Percentiles rank a stretch among this genome's conserved stretches.
These are phyloP conservation scores for Diutina catenulata DNA, from an alignment of 1,139 yeast genomes.

Conservation along the genomic window DNA sequence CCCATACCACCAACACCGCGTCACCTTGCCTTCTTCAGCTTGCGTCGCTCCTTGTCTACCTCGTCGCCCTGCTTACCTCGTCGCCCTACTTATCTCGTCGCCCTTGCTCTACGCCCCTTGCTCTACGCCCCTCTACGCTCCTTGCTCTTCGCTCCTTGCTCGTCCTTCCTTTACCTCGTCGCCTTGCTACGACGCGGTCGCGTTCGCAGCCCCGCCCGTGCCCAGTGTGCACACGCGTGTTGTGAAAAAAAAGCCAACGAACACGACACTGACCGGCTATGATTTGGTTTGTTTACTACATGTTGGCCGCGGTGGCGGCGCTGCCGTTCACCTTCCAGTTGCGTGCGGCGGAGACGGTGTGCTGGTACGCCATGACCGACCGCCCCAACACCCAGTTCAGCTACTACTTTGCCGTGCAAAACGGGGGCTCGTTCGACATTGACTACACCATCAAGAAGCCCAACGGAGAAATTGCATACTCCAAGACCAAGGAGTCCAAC, in stretches of 20 bases:
- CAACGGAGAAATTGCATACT: conserved; percentile 41
- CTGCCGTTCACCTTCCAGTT: conserved; percentile 68
- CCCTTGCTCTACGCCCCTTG: no score
- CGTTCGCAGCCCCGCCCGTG: no score
- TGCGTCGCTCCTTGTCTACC: no score
- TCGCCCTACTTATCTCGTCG: no score
- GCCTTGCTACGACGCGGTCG: no score
- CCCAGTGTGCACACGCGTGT: no score
- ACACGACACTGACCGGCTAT: not conserved
- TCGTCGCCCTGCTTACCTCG: no score
- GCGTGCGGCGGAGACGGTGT: conserved; percentile 67
- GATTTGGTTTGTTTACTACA: conserved; percentile 1
- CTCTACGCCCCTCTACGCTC: no score
- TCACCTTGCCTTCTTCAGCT: no score
- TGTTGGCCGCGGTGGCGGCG: conserved; percentile 17
- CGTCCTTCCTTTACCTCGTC: no score
- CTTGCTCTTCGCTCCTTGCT: no score
- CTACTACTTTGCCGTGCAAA: conserved; percentile 85
- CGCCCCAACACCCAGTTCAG: conserved; percentile 53
- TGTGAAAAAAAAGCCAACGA: conserved; percentile 1
- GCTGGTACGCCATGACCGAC: conserved; percentile 69
- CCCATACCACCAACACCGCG: no score
- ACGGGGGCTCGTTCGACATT: conserved; percentile 80
- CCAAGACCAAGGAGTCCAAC: conserved; percentile 62
- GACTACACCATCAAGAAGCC: conserved; percentile 72